Base-by-base conservation (phyloP, 2,329 filamentous ascomycete species). In the Epichloe bromicola region DNA sequence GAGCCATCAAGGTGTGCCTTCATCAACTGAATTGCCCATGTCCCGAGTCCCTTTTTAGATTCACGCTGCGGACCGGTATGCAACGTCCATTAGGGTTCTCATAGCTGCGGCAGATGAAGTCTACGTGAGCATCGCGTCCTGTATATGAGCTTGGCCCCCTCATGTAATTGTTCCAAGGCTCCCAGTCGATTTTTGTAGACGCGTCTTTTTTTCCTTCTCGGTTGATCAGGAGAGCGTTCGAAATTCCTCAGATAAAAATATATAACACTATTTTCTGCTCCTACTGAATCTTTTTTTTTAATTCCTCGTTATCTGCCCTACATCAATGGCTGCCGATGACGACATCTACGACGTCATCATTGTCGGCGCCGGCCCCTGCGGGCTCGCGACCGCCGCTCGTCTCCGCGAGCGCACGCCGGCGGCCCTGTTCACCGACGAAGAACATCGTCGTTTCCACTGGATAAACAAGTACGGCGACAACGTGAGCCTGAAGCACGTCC, bases 391-490 rank as follows among this genome's bases (percentile, higher is more conserved):
- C 5, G 85, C 87, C 8, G 80, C 85, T 1, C 77, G 86, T 4
- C 74, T 91, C 1, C 75, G 78, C 41, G 86, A 91, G 65, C 73
- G 76, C 50, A 85, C 84, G 0, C 86, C 86, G 0, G 86, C 83
- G 0, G 85, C 86, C 1, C 79, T 89, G 49, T 91, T 91, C 66
- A 90, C 86, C 0, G 86, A 91, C 61, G 85, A 87, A 57, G 87
- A 91, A 60, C 86, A 91, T 60, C 80, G 83, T 41, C 75, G 86
- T n/a, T 91, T 86, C 62, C 80, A 86, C 64, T 89, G 85, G 83
- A 82, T 88, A 51, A 75, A 74, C 52, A 83, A 81, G 51, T 78
- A 87, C 60, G 74, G 75, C 30, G 73, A 73, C 30, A 76, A 78
- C 33, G 78, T 81, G 64, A 72, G 73, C 7, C 70, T 83, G 54